These are phyloP conservation scores for Eruca vesicaria DNA, from an alignment of 441 rosid genomes.

Conservation along the genomic window DNA sequence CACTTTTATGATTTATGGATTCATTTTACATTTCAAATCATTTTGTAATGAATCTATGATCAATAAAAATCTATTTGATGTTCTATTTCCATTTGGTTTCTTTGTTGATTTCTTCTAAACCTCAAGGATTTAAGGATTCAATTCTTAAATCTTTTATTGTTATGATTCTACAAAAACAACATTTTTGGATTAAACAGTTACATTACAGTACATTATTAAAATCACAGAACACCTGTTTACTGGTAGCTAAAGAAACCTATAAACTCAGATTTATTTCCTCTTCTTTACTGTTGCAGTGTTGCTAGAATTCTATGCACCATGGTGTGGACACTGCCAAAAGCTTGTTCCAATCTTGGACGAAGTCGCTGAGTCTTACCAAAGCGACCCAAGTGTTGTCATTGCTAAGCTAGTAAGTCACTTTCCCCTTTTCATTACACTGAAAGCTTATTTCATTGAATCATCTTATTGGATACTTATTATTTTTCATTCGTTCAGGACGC, in stretches of 20 bases:
- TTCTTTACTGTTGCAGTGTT: slow-evolving; percentile 59
- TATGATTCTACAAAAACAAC: too few relatives aligned
- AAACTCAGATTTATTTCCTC: neutral
- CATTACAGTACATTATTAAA: neutral
- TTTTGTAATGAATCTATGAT: too few relatives aligned
- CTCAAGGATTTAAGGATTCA: too few relatives aligned
- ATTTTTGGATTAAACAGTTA: too few relatives aligned
- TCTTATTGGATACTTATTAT: neutral
- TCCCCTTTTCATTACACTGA: neutral
- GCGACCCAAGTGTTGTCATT: slow-evolving; percentile 59
- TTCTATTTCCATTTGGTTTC: too few relatives aligned
- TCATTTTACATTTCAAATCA: too few relatives aligned
- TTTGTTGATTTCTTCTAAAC: too few relatives aligned
- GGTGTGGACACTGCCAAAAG: slow-evolving; percentile 97
- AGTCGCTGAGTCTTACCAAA: slow-evolving; percentile 71
- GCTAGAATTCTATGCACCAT: slow-evolving; percentile 94
- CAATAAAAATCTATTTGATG: too few relatives aligned
- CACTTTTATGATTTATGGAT: too few relatives aligned
- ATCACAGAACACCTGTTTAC: slow-evolving; percentile 7
- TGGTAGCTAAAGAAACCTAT: neutral
- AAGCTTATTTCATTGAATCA: neutral
- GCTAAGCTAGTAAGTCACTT: slow-evolving; percentile 73
- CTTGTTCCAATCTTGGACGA: slow-evolving; percentile 94
- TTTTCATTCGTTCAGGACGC: slow-evolving; percentile 55
- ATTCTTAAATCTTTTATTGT: too few relatives aligned